Evolutionary conservation across 2,329 filamentous ascomycete species (phyloP), one percentile per base, ranked within the genome.

Genomic region (Venturiaceae sp.): DNA sequence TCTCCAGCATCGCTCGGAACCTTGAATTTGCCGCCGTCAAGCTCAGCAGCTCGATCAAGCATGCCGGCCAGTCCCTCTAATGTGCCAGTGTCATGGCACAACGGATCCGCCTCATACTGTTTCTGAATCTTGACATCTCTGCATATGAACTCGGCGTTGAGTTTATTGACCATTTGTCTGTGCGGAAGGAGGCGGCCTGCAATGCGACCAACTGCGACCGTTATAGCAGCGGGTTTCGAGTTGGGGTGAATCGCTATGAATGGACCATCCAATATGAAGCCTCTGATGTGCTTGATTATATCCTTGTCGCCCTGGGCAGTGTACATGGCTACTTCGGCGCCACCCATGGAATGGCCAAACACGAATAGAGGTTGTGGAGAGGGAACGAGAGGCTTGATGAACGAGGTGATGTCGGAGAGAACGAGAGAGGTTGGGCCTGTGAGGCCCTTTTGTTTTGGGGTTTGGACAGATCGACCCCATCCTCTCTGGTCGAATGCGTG

Each of bases 301-400:
- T 82, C 79, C 46, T 64, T 63, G 4, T 74, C 77, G 21, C 73
- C 77, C 47, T 67, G 67, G 32, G 72, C 71, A 61, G 74, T 75
- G 64, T 83, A 85, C 46, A 82, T 84, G 8, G 95, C 75, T 5
- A 85, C 81, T 72, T 95, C 81, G 26, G 84, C 89, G 60, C 92
- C 92, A 63, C 92, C 92, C 90, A 96, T 96, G 23, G 86, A 91
- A 72, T 96, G 90, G 57, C 92, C 92, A 77, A 94, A 84, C 21
- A 96, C 79, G 73, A 96, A 96, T 16, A 95, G 68, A 0, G 90
- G 90, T 2, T 72, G 61, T 9, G 69, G 68, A 0, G 90, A 89
- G 9, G 79, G 79, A 5, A 85, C 74, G 62, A 86, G 80, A 33
- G 76, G 74, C 60, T 77, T 77, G 63, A 94, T 77, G 69, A 96